A percentile compares a stretch with the other conserved stretches of the same genome.
These are phyloP conservation scores for Globisporangium abappressorium DNA, from an alignment of 352 stramenopile genomes.

Conservation along the genomic window DNA sequence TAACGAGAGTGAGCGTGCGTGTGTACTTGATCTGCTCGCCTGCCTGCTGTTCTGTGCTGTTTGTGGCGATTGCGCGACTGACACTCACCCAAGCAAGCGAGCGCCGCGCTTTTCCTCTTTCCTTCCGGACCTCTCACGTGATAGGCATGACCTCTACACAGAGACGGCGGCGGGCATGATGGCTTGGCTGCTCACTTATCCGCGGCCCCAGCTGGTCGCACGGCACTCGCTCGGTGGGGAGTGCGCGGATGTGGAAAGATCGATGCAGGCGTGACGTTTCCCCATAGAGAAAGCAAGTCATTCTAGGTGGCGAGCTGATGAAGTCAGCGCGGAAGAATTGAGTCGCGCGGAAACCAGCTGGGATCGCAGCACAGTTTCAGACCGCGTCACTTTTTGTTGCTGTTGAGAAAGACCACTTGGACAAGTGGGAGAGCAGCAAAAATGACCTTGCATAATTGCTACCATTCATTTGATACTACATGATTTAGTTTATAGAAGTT, in stretches of 20 bases:
- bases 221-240: neutral
- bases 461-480: neutral
- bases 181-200: neutral
- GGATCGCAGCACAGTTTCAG: neutral
- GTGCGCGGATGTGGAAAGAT: neutral
- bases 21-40: neutral
- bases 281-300: constrained; percentile 1
- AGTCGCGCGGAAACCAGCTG: neutral
- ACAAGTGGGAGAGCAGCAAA: neutral
- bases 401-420: neutral
- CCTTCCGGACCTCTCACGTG: constrained; percentile 2
- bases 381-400: neutral
- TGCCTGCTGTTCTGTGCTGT: constrained; percentile 3
- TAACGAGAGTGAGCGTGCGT: neutral
- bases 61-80: constrained; percentile 8
- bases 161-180: neutral
- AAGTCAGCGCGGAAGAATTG: constrained; percentile 7
- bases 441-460: neutral
- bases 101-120: neutral
- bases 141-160: neutral
- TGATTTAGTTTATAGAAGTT: too few relatives aligned
- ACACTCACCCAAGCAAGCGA: neutral
- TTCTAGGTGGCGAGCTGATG: neutral
- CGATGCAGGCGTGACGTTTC: neutral
- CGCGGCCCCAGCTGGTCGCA: constrained; percentile 8